Evolutionary conservation across 2,329 filamentous ascomycete genomes (phyloP), one percentile per base, ranked within the genome.

Genomic region (Juglanconis oblonga): DNA sequence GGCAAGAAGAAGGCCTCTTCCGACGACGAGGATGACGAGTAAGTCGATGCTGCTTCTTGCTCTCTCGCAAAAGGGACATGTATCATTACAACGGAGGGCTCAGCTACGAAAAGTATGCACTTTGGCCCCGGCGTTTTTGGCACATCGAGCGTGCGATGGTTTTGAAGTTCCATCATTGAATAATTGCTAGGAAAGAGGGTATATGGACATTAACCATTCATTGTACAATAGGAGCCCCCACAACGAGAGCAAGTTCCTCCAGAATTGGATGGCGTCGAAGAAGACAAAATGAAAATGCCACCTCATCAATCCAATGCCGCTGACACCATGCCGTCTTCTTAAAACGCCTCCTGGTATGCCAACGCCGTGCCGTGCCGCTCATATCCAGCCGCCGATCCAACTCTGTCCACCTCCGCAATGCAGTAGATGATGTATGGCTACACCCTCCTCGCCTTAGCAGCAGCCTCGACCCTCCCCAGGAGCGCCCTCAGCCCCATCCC

Each of bases 401-500:
- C 4, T 24, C 31, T 55, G 5, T 31, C 5, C 44, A 13, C 11
- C 14, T 31, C 40, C 9, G 9, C n/a, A 47, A 14, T 33, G 10
- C 33, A 38, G 10, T 35, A 29, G 31, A 59, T 2, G 10, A 14
- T 14, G 31, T 35, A 14, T 6, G 35, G 61, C 58, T 53, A 74
- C 17, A 52, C 55, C 66, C 64, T 71, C 64, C 69, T 69, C 9
- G 69, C 66, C 69, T 72, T 77, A 1, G 77, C 73, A 70, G 76
- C 76, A 3, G 70, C 76, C 75, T 89, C 86, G 13, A 89, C 74
- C 70, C 86, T 89, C 62, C 81, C 81, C 66, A 96, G 80, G 40
- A 87, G 76, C 31, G 80, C 85, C 73, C 91, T 89, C 69, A 97
- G 79, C 52, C 91, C 74, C 69, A 90, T 76, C 0, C 93, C 93